phyloP scores from a whole-genome alignment of 2,329 filamentous ascomycete genomes.

The Colletotrichum cuscutae region DNA sequence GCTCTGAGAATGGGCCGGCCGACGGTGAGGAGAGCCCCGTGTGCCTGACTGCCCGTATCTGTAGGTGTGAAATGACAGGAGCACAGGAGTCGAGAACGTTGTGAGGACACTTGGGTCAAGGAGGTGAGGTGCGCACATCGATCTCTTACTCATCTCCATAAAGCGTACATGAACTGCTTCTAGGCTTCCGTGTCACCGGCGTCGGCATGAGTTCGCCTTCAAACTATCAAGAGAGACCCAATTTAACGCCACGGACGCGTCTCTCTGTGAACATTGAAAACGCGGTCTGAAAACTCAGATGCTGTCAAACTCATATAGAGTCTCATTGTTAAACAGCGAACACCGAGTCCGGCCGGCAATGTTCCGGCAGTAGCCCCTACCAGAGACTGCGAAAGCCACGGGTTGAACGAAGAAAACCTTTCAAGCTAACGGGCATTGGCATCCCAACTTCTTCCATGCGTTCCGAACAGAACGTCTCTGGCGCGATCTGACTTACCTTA shows the following conservation, averaged over 20 bases:
- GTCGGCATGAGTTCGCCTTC: neutral
- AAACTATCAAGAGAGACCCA: neutral
- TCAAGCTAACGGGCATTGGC: neutral
- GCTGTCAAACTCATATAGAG: neutral
- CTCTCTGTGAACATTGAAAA: neutral
- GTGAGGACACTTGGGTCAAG: no score
- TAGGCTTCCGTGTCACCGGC: neutral
- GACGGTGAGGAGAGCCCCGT: neutral
- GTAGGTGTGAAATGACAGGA: neutral
- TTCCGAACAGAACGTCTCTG: slow-evolving; percentile 6
- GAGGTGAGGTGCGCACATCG: neutral
- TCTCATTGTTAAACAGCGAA: no score
- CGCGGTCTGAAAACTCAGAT: neutral
- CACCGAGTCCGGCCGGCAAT: neutral
- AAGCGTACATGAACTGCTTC: neutral
- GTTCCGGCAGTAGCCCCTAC: slow-evolving; percentile 1
- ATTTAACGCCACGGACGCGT: neutral
- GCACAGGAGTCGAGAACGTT: neutral
- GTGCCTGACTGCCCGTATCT: neutral
- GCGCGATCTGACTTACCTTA: neutral
- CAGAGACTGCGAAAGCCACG: neutral
- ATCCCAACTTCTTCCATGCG: neutral
- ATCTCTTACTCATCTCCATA: no score
- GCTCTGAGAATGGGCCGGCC: neutral
- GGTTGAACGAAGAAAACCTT: neutral